Conservation (phyloP, 2,329 filamentous ascomycete species). For the Helotiales sp. region DNA sequence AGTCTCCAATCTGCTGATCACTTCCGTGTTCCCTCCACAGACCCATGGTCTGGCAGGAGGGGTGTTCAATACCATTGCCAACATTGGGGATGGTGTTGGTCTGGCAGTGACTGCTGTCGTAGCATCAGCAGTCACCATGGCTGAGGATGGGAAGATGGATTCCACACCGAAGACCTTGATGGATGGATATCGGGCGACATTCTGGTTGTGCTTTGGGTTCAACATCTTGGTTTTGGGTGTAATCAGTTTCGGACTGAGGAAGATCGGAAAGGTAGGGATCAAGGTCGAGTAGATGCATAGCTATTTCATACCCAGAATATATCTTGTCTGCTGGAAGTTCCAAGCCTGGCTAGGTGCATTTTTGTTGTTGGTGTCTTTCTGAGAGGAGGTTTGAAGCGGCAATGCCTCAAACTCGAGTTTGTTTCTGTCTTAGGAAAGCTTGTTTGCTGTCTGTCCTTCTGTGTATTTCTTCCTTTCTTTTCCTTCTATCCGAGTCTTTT, state of each 20-base stretch:
- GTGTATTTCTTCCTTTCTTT: no score
- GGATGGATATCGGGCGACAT: conserved; percentile 51
- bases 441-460: no score
- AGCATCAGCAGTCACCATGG: conserved; percentile 44
- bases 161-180: conserved; percentile 37
- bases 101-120: conserved; percentile 52
- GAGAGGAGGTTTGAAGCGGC: no score
- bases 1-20: conserved; percentile 54
- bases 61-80: conserved; percentile 59
- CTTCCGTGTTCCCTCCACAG: conserved; percentile 51
- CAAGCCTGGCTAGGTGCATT: not conserved
- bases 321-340: not conserved
- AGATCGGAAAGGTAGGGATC: conserved; percentile 43
- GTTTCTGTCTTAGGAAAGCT: no score
- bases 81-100: conserved; percentile 55
- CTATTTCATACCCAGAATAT: not conserved
- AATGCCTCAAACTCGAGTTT: no score
- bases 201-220: conserved; percentile 52
- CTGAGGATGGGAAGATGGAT: conserved; percentile 26
- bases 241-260: conserved; percentile 41
- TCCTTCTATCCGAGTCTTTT: no score
- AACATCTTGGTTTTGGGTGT: conserved; percentile 39
- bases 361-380: not conserved
- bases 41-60: conserved; percentile 60
- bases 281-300: conserved; percentile 1